Evolutionary conservation across 2,329 filamentous ascomycete species (phyloP).

Genomic region (Neonectria faginata): DNA sequence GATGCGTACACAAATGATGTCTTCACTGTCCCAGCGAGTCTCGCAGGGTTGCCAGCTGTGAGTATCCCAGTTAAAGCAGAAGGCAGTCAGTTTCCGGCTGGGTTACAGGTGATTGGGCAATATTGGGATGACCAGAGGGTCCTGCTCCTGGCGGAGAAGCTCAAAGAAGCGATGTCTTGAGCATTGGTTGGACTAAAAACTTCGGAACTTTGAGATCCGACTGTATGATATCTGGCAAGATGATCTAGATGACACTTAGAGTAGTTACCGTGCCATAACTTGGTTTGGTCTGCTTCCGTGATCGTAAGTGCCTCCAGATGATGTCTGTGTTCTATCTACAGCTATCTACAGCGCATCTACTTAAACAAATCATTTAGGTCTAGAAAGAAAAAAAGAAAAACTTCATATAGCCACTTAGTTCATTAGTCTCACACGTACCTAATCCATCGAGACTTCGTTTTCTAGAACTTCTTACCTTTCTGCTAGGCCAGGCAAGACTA

Average conservation of each 20-base stretch:
- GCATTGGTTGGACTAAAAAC: slow-evolving; percentile 12
- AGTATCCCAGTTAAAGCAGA: slow-evolving; percentile 72
- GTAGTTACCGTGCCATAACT: not conserved
- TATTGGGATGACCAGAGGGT: slow-evolving; percentile 79
- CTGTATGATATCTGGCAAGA: slow-evolving; percentile 35
- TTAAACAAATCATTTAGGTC: too few relatives aligned
- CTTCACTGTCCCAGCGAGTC: slow-evolving; percentile 92
- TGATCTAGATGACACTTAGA: slow-evolving; percentile 16
- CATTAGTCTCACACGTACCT: not conserved
- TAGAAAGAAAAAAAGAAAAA: too few relatives aligned
- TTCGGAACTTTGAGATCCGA: slow-evolving; percentile 24
- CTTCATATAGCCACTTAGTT: not conserved
- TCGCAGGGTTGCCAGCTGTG: slow-evolving; percentile 90
- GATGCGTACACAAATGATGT: slow-evolving; percentile 93
- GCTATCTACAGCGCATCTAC: not conserved
- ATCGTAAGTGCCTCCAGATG: not conserved
- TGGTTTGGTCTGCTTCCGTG: not conserved
- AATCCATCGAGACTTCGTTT: too few relatives aligned
- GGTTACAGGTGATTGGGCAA: slow-evolving; percentile 84
- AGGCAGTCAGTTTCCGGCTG: slow-evolving; percentile 55
- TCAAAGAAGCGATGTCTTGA: slow-evolving; percentile 51
- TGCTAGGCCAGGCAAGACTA: too few relatives aligned
- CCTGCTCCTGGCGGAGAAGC: slow-evolving; percentile 65
- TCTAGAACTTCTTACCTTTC: too few relatives aligned
- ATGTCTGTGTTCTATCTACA: not conserved